Evolutionary conservation across 2,329 filamentous ascomycete species (phyloP).

Genomic region (Anthostomella pinea): DNA sequence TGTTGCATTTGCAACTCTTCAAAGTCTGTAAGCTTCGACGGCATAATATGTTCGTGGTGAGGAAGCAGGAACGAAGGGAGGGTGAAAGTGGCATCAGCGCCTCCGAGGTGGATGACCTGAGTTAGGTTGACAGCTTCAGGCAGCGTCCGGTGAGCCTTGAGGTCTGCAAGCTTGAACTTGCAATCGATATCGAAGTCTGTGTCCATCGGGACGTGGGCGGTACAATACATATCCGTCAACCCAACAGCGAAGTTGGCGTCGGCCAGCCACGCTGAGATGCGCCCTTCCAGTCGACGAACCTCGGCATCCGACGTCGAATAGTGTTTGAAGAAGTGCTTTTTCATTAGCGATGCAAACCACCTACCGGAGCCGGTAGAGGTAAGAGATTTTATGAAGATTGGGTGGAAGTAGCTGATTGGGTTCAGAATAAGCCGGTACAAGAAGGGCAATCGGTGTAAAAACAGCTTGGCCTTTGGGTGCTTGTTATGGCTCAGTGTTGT

Average conservation of each 20-base stretch:
- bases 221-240: conserved; percentile 41
- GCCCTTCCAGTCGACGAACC: conserved; percentile 42
- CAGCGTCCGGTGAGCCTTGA: conserved; percentile 47
- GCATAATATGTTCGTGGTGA: conserved; percentile 53
- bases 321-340: conserved; percentile 47
- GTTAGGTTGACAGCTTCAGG: conserved; percentile 40
- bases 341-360: conserved; percentile 46
- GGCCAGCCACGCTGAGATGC: conserved; percentile 47
- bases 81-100: conserved; percentile 46
- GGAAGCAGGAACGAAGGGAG: conserved; percentile 50
- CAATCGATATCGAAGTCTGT: conserved; percentile 46
- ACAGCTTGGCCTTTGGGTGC: conserved; percentile 36
- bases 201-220: conserved; percentile 46
- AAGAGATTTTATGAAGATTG: conserved; percentile 47
- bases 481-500: conserved; percentile 37
- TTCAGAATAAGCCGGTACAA: conserved; percentile 46
- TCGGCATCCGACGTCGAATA: conserved; percentile 42
- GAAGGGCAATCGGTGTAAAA: conserved; percentile 49
- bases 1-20: conserved; percentile 35
- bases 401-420: conserved; percentile 51
- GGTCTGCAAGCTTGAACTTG: conserved; percentile 43
- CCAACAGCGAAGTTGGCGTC: conserved; percentile 52
- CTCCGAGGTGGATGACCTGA: conserved; percentile 48
- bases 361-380: conserved; percentile 48
- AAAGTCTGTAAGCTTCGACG: conserved; percentile 35